Percentiles rank a stretch among this genome's conserved stretches.
Conservation (phyloP, 768 basidiomycete genomes). For the Trametes maxima region DNA sequence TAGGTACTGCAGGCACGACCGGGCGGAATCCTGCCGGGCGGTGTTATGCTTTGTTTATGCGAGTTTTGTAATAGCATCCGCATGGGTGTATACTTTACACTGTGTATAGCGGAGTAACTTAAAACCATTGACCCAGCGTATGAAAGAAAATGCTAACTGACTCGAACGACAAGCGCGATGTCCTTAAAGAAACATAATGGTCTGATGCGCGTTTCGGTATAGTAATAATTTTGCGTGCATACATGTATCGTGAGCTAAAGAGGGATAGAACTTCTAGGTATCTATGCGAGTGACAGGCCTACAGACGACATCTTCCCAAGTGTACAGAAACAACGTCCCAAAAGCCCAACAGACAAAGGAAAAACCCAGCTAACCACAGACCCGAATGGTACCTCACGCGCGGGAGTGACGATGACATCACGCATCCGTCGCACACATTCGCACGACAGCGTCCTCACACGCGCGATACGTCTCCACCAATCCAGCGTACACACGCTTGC, state of each 20-base stretch:
- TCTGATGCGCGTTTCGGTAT: neutral
- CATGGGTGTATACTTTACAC: too few relatives aligned
- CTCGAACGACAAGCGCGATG: neutral
- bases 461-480: slow-evolving; percentile 54
- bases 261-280: slow-evolving; percentile 1
- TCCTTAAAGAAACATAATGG: neutral
- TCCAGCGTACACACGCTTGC: slow-evolving; percentile 51
- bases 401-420: neutral
- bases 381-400: neutral
- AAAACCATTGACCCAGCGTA: too few relatives aligned
- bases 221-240: neutral
- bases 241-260: neutral
- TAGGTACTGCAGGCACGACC: too few relatives aligned
- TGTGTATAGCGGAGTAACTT: too few relatives aligned
- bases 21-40: too few relatives aligned
- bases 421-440: neutral
- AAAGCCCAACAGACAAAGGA: neutral
- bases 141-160: too few relatives aligned
- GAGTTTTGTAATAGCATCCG: too few relatives aligned
- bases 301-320: too few relatives aligned
- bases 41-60: too few relatives aligned
- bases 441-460: slow-evolving; percentile 55
- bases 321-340: neutral
- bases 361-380: neutral
- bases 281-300: neutral